Evolutionary conservation across 495 filamentous ascomycete species (phyloP).

Genomic region (Penicillium robsamsonii): DNA sequence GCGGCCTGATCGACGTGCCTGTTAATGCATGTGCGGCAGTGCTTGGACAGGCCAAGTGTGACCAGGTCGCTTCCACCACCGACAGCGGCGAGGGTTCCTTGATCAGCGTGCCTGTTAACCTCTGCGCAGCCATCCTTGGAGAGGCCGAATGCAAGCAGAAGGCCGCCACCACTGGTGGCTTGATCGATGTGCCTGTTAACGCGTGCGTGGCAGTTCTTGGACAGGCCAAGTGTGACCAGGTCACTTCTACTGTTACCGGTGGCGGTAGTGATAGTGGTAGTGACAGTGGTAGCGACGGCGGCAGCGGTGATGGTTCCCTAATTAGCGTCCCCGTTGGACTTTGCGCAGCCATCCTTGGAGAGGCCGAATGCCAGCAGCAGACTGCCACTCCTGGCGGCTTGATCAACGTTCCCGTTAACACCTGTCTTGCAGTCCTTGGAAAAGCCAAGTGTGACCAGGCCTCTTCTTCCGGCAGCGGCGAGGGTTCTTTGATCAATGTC

Average conservation of each 20-base stretch:
- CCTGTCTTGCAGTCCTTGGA: slow-evolving; percentile 29
- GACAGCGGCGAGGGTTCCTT: too few species aligned
- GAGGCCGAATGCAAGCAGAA: slow-evolving; percentile 9
- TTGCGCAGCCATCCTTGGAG: slow-evolving; percentile 2
- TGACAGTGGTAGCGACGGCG: too few species aligned
- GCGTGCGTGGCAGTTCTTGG: background rate
- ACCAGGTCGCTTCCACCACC: slow-evolving; percentile 6
- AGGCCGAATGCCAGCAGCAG: slow-evolving; percentile 11
- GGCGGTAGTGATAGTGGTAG: too few species aligned
- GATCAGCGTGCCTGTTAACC: slow-evolving; percentile 24
- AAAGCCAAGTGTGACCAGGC: slow-evolving; percentile 33
- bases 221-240: slow-evolving; percentile 25
- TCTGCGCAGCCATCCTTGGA: slow-evolving; percentile 7
- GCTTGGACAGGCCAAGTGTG: slow-evolving; percentile 20
- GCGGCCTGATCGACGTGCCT: too few species aligned
- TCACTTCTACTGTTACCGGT: too few species aligned
- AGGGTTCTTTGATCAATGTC: slow-evolving; percentile 30
- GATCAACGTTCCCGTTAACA: slow-evolving; percentile 31
- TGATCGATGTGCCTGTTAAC: background rate
- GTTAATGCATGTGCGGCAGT: too few species aligned
- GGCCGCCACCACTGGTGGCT: background rate
- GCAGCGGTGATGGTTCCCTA: too few species aligned
- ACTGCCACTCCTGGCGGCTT: slow-evolving; percentile 16
- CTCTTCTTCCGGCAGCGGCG: slow-evolving; percentile 9
- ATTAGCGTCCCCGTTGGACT: background rate